Percentiles rank a stretch among this genome's conserved stretches.
These are phyloP conservation scores for Jimgerdemannia lactiflua DNA, from an alignment of 192 early-diverging fungal genomes.

Conservation along the genomic window DNA sequence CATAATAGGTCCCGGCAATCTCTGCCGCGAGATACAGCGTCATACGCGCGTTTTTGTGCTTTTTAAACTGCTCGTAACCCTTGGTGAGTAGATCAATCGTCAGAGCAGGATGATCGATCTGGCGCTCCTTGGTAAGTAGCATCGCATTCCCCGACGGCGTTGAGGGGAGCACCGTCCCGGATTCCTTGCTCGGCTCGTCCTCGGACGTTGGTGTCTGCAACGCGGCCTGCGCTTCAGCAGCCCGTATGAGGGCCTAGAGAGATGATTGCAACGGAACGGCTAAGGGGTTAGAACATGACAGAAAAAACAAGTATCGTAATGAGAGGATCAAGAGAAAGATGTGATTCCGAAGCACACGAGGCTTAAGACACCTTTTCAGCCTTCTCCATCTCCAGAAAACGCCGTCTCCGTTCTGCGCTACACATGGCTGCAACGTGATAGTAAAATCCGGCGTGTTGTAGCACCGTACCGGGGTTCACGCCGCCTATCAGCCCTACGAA, in stretches of 20 bases:
- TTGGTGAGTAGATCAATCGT: slow-evolving; percentile 88
- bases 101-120: slow-evolving; percentile 59
- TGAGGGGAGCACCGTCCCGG: not conserved
- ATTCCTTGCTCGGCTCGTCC: not conserved
- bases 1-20: slow-evolving; percentile 82
- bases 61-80: slow-evolving; percentile 89
- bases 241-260: not conserved
- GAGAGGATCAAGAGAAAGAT: no score
- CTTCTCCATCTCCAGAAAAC: slow-evolving; percentile 43
- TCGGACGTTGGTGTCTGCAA: not conserved
- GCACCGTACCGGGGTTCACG: slow-evolving; percentile 59
- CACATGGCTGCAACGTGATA: slow-evolving; percentile 75
- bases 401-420: slow-evolving; percentile 65
- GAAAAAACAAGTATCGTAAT: no score
- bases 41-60: slow-evolving; percentile 67
- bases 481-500: slow-evolving; percentile 31
- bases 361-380: slow-evolving; percentile 20
- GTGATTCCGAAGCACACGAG: no score
- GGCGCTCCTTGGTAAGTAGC: slow-evolving; percentile 41
- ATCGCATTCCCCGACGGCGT: slow-evolving; percentile 6
- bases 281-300: no score
- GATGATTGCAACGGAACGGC: no score
- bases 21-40: slow-evolving; percentile 83
- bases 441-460: slow-evolving; percentile 88
- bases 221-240: not conserved